These are phyloP conservation scores for Colletotrichum sp. DNA, from an alignment of 2,329 filamentous ascomycete genomes.

Conservation along the genomic window DNA sequence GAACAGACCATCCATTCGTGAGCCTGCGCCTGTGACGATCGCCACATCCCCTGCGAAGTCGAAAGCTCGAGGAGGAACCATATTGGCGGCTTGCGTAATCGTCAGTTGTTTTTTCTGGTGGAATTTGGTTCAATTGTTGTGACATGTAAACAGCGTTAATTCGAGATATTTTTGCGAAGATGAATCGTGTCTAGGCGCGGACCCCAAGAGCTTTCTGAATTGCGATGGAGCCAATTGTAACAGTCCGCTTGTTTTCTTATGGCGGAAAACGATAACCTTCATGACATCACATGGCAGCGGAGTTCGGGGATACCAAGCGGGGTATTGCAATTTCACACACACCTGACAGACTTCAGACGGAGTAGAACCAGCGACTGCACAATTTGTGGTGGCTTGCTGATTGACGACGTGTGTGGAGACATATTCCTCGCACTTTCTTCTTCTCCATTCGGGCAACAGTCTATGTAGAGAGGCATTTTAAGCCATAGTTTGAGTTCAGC, in stretches of 20 bases:
- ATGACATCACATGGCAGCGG: background rate
- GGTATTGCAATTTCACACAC: background rate
- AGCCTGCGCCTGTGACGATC: conserved; percentile 36
- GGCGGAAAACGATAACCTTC: background rate
- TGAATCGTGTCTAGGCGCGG: background rate
- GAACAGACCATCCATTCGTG: conserved; percentile 23
- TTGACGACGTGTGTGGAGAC: rapidly evolving
- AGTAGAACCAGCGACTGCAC: background rate
- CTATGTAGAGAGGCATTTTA: background rate
- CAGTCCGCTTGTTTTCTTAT: background rate
- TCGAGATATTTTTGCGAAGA: background rate
- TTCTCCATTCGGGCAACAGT: background rate
- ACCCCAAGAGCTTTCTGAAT: background rate
- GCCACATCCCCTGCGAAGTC: conserved; percentile 34
- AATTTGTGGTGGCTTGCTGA: background rate
- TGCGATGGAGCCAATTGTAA: background rate
- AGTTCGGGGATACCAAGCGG: background rate
- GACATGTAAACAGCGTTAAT: background rate
- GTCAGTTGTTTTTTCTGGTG: background rate
- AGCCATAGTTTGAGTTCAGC: rapidly evolving
- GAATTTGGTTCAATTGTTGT: background rate
- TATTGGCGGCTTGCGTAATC: background rate
- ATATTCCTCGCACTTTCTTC: rapidly evolving
- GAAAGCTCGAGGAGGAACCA: conserved; percentile 2
- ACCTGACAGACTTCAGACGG: background rate